These are phyloP conservation scores for Populus trichocarpa DNA, from an alignment of 441 rosid species.

Conservation along the genomic window DNA sequence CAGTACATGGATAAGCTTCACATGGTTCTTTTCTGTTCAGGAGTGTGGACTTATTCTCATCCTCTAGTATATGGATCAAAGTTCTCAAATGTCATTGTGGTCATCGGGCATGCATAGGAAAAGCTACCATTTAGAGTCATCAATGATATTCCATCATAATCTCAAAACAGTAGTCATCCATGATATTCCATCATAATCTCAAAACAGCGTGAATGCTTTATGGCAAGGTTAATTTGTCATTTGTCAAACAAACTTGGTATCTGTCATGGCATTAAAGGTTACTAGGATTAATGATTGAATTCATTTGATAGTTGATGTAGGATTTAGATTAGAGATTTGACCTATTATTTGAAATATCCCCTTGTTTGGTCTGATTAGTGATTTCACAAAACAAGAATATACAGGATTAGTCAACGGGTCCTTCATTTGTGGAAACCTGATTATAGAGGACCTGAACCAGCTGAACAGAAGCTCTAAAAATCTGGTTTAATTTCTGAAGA, in stretches of 20 bases:
- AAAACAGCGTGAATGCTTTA: not conserved
- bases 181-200: not conserved
- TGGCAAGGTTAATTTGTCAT: not conserved
- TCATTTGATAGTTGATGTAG: not conserved
- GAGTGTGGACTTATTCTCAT: not conserved
- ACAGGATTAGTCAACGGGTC: not conserved
- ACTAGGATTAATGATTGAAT: not conserved
- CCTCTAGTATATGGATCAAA: not conserved
- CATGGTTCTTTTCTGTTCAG: not conserved
- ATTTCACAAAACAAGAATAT: not conserved
- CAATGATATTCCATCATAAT: not conserved
- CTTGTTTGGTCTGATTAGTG: not conserved
- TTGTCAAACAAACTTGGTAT: not conserved
- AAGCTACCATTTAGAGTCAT: not conserved
- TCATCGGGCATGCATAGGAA: not conserved
- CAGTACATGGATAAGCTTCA: not conserved
- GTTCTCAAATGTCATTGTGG: not conserved
- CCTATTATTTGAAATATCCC: not conserved
- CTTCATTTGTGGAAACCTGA: not conserved
- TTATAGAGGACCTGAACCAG: not conserved
- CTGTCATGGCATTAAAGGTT: not conserved
- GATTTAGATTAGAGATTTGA: not conserved
- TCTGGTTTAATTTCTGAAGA: not conserved
- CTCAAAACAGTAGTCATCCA: too few species aligned
- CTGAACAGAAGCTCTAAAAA: not conserved